Conservation (phyloP, 108 stramenopile genomes). For the Nitzschia sp. region DNA sequence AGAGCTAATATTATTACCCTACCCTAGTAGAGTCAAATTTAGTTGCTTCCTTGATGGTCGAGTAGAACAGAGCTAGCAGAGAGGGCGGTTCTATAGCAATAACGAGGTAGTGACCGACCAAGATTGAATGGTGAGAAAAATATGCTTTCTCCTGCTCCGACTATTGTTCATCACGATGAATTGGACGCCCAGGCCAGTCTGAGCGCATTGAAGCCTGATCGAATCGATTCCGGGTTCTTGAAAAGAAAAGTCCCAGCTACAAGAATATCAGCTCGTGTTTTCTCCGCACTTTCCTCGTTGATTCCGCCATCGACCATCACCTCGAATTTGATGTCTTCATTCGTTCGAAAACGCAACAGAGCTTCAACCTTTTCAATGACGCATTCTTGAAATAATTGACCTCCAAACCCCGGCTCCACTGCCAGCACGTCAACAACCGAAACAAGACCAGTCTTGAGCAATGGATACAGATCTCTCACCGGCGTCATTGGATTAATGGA, state of each 20-base stretch:
- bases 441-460: conserved; percentile 68
- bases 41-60: too few relatives aligned
- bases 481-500: conserved; percentile 70
- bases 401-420: conserved; percentile 72
- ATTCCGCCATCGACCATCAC: conserved; percentile 86
- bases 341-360: conserved; percentile 20
- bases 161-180: too few relatives aligned
- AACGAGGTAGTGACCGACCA: too few relatives aligned
- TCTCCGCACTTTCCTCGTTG: conserved; percentile 52
- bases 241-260: conserved; percentile 75
- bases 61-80: too few relatives aligned
- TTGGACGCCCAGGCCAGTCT: not conserved
- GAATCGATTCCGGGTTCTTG: conserved; percentile 31
- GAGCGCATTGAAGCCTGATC: not conserved
- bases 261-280: conserved; percentile 60
- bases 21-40: too few relatives aligned
- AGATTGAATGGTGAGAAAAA: too few relatives aligned
- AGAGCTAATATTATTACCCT: not conserved
- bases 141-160: too few relatives aligned
- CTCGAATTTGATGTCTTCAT: conserved; percentile 40
- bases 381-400: conserved; percentile 39
- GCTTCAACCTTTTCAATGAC: conserved; percentile 7
- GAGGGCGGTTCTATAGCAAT: too few relatives aligned
- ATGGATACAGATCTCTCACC: conserved; percentile 43
- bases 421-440: conserved; percentile 69